Evolutionary conservation across 2,329 filamentous ascomycete genomes (phyloP).

Genomic region (Fusarium burgessii): DNA sequence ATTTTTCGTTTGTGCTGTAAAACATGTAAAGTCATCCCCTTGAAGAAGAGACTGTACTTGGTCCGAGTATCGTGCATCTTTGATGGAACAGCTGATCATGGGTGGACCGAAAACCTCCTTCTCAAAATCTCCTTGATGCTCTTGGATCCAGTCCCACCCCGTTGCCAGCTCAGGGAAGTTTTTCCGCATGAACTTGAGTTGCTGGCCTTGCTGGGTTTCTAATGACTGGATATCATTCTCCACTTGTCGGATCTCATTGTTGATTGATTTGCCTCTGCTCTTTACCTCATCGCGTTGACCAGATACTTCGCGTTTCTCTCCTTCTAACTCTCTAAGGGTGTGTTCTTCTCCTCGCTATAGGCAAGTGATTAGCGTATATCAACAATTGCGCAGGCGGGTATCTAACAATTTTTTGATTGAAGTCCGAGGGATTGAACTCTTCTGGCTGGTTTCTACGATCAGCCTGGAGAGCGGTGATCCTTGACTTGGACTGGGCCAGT

Average conservation of each 20-base stretch:
- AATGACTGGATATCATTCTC: slow-evolving; percentile 68
- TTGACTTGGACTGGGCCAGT: slow-evolving; percentile 61
- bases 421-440: slow-evolving; percentile 76
- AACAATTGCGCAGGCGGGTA: background rate
- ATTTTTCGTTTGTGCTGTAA: slow-evolving; percentile 80
- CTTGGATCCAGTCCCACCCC: slow-evolving; percentile 86
- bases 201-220: slow-evolving; percentile 80
- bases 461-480: slow-evolving; percentile 73
- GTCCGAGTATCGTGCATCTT: slow-evolving; percentile 73
- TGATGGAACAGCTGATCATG: slow-evolving; percentile 82
- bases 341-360: slow-evolving; percentile 71
- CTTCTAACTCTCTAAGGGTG: slow-evolving; percentile 63
- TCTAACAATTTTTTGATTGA: slow-evolving; percentile 79
- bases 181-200: slow-evolving; percentile 72
- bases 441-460: slow-evolving; percentile 71
- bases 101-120: slow-evolving; percentile 85
- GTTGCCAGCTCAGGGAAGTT: slow-evolving; percentile 72
- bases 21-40: slow-evolving; percentile 67
- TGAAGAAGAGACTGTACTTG: slow-evolving; percentile 65
- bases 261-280: slow-evolving; percentile 57
- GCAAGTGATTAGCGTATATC: slow-evolving; percentile 42
- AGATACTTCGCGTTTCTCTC: slow-evolving; percentile 53
- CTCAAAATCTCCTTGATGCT: slow-evolving; percentile 76
- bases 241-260: slow-evolving; percentile 53
- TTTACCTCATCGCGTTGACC: slow-evolving; percentile 58